Conservation (phyloP, 192 early-diverging fungal species). For the Geranomyces variabilis region DNA sequence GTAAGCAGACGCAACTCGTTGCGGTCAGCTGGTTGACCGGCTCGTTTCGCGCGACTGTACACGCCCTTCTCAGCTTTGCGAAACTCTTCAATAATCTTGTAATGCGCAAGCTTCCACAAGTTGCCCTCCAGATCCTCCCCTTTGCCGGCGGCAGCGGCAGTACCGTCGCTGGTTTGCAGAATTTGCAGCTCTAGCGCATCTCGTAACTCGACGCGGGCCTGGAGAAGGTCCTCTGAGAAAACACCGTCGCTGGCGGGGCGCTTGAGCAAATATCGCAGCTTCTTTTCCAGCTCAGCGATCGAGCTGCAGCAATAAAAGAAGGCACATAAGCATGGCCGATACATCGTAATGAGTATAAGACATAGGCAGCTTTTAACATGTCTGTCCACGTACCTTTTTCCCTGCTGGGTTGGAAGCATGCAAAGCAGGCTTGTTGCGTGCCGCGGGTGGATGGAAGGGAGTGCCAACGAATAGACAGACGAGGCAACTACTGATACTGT, state of each 20-base stretch:
- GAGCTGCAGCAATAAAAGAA: conserved; percentile 9
- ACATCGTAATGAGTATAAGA: no score
- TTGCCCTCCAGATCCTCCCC: conserved; percentile 32
- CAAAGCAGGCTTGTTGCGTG: no score
- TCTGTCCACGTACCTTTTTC: no score
- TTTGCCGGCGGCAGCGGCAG: neutral
- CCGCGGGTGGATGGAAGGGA: no score
- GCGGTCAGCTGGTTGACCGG: conserved; percentile 1
- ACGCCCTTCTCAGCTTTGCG: conserved; percentile 38
- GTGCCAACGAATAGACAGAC: no score
- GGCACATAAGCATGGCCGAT: neutral
- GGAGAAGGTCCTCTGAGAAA: conserved; percentile 12
- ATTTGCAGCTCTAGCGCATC: conserved; percentile 17
- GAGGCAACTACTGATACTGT: no score
- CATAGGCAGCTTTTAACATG: no score
- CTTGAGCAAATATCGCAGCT: conserved; percentile 11
- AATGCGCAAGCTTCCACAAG: conserved; percentile 45
- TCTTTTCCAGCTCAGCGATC: conserved; percentile 30
- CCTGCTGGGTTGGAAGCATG: no score
- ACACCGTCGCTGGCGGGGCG: neutral
- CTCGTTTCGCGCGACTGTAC: neutral
- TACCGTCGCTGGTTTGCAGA: conserved; percentile 23
- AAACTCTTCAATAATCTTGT: conserved; percentile 48
- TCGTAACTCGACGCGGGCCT: conserved; percentile 18
- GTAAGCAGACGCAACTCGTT: conserved; percentile 22